Percentiles rank a stretch among this genome's conserved stretches.
Conservation (phyloP, 768 basidiomycete genomes). For the Lanmaoa pseudosensibilis region DNA sequence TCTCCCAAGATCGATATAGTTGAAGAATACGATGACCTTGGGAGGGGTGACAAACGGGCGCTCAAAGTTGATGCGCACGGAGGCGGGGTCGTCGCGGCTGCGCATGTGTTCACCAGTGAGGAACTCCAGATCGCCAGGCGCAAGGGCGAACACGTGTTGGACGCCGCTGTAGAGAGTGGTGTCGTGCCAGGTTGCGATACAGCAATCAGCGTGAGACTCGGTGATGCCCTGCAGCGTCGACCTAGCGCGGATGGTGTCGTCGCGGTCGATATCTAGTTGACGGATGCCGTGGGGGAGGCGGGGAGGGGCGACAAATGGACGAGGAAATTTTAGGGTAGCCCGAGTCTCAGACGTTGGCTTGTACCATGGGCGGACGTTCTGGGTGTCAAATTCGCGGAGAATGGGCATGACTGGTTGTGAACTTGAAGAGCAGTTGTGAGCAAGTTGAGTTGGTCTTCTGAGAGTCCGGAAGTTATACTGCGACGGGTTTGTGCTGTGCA, state of each 20-base stretch:
- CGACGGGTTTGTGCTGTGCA: neutral
- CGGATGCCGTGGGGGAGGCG: constrained; percentile 19
- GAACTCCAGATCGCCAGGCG: constrained; percentile 14
- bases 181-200: constrained; percentile 2
- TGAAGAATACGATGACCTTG: constrained; percentile 16
- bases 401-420: constrained; percentile 8
- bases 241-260: constrained; percentile 11
- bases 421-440: neutral
- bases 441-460: neutral
- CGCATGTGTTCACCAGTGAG: constrained; percentile 13
- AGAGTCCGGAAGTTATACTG: neutral
- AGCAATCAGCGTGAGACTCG: constrained; percentile 3
- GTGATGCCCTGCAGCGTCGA: constrained; percentile 8
- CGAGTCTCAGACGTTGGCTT: constrained; percentile 3
- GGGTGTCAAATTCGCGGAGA: constrained; percentile 15
- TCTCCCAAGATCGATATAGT: constrained; percentile 11
- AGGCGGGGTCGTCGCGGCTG: neutral
- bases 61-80: constrained; percentile 11
- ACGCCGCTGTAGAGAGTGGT: neutral
- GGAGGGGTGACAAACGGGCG: constrained; percentile 17
- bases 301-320: constrained; percentile 14
- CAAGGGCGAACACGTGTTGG: constrained; percentile 3
- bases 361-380: neutral
- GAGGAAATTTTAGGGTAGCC: constrained; percentile 11
- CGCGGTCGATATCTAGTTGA: constrained; percentile 1